Conservation (phyloP, 2,329 filamentous ascomycete genomes). For the Trichoderma cornu-damae region DNA sequence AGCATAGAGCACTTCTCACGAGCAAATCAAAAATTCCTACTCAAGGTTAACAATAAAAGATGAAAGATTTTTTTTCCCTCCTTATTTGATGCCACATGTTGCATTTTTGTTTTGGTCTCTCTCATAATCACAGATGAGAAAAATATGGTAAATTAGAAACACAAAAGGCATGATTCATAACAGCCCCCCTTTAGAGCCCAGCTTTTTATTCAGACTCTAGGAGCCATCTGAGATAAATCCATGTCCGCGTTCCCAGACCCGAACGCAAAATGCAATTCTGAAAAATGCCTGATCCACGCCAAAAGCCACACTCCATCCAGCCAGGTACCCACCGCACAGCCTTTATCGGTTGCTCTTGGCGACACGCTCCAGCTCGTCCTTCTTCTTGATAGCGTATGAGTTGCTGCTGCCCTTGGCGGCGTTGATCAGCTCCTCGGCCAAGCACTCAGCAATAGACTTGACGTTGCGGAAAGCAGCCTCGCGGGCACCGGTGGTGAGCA, state of each 20-base stretch:
- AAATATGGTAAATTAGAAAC: conserved; percentile 16
- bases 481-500: conserved; percentile 97
- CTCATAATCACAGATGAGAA: conserved; percentile 15
- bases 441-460: conserved; percentile 99
- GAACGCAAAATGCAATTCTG: conserved; percentile 46
- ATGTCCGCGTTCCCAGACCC: conserved; percentile 43
- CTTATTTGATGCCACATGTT: conserved; percentile 16
- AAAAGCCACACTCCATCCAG: conserved; percentile 37
- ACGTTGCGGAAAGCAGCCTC: conserved; percentile 99
- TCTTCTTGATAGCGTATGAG: conserved; percentile 99
- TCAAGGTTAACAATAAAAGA: background rate
- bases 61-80: background rate
- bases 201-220: conserved; percentile 43
- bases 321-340: conserved; percentile 29
- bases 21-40: background rate
- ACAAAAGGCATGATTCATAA: conserved; percentile 29
- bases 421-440: conserved; percentile 99
- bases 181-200: conserved; percentile 37
- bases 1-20: background rate
- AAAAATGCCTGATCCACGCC: conserved; percentile 44
- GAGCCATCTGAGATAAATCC: conserved; percentile 39
- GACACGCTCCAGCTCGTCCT: conserved; percentile 99
- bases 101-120: conserved; percentile 10
- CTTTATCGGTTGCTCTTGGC: conserved; percentile 99
- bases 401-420: conserved; percentile 99